Conservation (phyloP, 2,329 filamentous ascomycete genomes). For the Mariannaea elegans region DNA sequence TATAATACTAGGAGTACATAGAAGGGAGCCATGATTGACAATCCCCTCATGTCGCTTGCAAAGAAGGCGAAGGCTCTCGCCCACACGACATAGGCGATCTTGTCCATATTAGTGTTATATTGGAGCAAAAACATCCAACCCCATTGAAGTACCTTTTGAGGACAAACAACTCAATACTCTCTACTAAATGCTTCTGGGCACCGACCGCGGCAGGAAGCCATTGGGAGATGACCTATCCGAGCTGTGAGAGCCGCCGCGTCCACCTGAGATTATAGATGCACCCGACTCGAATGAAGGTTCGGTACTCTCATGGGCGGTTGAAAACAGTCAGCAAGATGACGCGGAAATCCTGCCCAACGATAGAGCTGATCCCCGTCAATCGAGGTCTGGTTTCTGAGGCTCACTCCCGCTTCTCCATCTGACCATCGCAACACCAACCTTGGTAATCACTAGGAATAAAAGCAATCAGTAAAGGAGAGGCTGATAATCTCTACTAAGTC, state of each 20-base stretch:
- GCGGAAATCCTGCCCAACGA: neutral
- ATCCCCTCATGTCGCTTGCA: neutral
- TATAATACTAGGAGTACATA: neutral
- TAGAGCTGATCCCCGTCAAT: neutral
- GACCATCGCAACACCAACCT: neutral
- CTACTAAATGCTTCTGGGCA: no score
- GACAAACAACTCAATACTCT: no score
- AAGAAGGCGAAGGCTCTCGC: neutral
- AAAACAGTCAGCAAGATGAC: neutral
- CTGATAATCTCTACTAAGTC: no score
- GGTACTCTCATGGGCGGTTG: neutral
- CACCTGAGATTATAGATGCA: neutral
- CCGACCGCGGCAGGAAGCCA: neutral
- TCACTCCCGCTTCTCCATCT: neutral
- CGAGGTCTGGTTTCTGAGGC: neutral
- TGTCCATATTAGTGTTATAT: neutral
- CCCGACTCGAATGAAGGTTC: neutral
- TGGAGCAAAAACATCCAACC: neutral
- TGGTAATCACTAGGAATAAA: no score
- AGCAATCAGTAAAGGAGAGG: no score
- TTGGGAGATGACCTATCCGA: neutral
- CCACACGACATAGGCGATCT: neutral
- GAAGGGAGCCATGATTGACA: neutral
- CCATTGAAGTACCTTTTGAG: neutral
- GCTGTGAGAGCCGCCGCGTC: neutral